Conservation (phyloP, 805 yeast genomes). For the Candida fluviatilis region DNA sequence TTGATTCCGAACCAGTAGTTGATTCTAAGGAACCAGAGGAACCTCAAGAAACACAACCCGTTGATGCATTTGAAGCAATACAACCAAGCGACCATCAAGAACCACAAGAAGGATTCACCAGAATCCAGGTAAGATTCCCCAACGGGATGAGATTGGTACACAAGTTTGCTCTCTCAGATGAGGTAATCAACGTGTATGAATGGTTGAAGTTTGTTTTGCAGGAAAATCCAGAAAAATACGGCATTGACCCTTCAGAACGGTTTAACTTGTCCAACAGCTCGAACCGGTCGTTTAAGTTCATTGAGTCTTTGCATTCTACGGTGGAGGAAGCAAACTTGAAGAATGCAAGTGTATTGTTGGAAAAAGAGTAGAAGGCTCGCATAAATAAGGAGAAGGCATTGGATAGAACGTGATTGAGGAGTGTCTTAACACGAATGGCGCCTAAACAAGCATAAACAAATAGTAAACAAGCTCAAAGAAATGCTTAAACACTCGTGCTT, state of each 20-base stretch:
- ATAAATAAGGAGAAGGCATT: conserved; percentile 1
- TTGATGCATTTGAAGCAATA: conserved; percentile 48
- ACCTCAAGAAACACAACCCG: conserved; percentile 12
- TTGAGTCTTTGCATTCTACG: conserved; percentile 52
- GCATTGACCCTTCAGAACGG: conserved; percentile 37
- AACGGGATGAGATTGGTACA: conserved; percentile 82
- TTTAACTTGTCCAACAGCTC: conserved; percentile 33
- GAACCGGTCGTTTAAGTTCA: conserved; percentile 45
- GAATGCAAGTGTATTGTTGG: conserved; percentile 77
- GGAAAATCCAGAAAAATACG: conserved; percentile 44
- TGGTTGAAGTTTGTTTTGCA: conserved; percentile 57
- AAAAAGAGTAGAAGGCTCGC: conserved; percentile 31
- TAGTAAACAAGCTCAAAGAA: too few species aligned
- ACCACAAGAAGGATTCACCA: conserved; percentile 63
- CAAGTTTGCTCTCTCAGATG: conserved; percentile 55
- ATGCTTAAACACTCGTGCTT: too few species aligned
- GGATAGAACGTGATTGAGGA: too few species aligned
- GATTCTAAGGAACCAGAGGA: conserved; percentile 12
- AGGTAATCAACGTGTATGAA: conserved; percentile 57
- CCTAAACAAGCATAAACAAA: too few species aligned
- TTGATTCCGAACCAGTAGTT: conserved; percentile 19
- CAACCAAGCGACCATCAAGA: conserved; percentile 53
- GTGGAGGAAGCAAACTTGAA: conserved; percentile 73
- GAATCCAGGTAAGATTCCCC: conserved; percentile 85
- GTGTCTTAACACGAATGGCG: too few species aligned